Conservation (phyloP, 129 eudicot genomes). For the Smallanthus sonchifolius region DNA sequence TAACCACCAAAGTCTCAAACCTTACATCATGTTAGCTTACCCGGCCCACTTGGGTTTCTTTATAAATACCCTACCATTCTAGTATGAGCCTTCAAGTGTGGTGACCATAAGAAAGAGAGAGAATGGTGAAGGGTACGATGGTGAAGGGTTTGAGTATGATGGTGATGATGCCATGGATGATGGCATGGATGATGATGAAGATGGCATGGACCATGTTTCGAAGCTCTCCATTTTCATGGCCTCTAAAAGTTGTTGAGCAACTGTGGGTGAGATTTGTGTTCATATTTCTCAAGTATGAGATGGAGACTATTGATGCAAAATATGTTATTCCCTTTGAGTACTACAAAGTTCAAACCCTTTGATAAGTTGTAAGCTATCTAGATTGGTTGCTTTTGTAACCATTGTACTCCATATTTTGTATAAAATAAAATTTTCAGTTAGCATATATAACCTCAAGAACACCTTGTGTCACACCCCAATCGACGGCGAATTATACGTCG, state of each 20-base stretch:
- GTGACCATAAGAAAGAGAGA: neutral
- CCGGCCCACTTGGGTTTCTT: neutral
- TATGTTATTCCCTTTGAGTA: constrained; percentile 36
- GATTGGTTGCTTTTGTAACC: neutral
- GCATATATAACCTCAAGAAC: neutral
- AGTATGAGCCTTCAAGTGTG: neutral
- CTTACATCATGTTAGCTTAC: neutral
- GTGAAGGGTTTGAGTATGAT: constrained; percentile 20
- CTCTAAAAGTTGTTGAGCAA: constrained; percentile 13
- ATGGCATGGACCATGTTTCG: constrained; percentile 23
- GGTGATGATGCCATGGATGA: constrained; percentile 28
- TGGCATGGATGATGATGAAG: constrained; percentile 20
- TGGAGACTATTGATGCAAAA: constrained; percentile 27
- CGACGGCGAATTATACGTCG: no score
- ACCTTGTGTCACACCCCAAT: no score
- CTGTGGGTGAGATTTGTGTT: constrained; percentile 30
- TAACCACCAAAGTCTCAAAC: neutral
- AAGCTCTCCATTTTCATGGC: constrained; percentile 34
- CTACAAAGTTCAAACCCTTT: constrained; percentile 23
- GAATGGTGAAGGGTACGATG: constrained; percentile 11
- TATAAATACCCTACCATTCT: neutral
- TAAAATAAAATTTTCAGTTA: neutral
- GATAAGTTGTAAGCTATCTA: constrained; percentile 19
- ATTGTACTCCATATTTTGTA: neutral
- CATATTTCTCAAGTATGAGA: constrained; percentile 28